Base-by-base conservation (phyloP, 257 asterid genomes). In the Salvia miltiorrhiza region DNA sequence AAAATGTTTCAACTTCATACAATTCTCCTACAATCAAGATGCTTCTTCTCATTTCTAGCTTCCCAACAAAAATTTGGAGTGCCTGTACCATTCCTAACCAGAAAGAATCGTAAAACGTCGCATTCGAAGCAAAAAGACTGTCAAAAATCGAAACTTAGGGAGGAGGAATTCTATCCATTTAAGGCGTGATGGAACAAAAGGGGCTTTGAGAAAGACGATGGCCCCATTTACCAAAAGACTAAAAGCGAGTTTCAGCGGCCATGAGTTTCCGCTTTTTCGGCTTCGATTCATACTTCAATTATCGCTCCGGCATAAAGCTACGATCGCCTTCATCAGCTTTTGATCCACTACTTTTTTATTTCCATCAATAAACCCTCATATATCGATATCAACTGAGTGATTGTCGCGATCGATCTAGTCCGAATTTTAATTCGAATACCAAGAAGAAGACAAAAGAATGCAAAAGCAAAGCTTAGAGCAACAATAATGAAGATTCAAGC, bases 191-290 rank as follows among this genome's bases (percentile, higher is more conserved):
- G 5, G 62, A 50, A 35, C 33, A 53, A 53, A 67, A 67, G 65
- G 54, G 54, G 49, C 55, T 55, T 54, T 54, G 28, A 21, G 65
- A 68, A 54, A 54, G 55, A 54, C 12, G 44, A 68, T 30, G 19
- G 32, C 10, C 64, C 65, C 35, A 53, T 39, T 39, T 7, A 54
- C 4, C 9, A 12, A 49, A 67, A 32, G 52, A 20, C 54, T 2
- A 14, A 63, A 32, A 32, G 19, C 2, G 21, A 50, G 50, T 20
- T 35, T 49, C 32, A 52, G 63, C 16, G 49, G 55, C 73, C 55
- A 21, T n/a, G 43, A 54, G n/a, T 68, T 5, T 39, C 44, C 48
- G 44, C 54, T 32, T 65, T 49, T 49, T 32, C 53, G 13, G 35
- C 47, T 65, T 30, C 59, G 30, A 12, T 41, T 43, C 21, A 19